Evolutionary conservation across 495 filamentous ascomycete species (phyloP), one percentile per base, ranked within the genome.

Genomic region (Trypethelium eluteriae): DNA sequence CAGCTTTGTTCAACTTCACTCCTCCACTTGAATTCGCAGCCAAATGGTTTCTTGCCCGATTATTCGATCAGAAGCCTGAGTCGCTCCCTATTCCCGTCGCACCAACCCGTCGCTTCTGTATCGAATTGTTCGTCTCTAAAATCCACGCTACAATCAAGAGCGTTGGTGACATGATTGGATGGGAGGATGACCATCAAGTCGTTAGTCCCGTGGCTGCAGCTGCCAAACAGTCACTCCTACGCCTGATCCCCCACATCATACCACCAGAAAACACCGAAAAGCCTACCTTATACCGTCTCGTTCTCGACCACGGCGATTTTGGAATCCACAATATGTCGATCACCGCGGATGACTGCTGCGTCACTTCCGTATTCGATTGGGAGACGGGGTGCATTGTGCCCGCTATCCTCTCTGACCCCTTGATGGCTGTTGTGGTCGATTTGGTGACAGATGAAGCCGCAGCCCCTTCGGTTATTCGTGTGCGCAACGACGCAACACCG

Each of bases 251-350:
- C 32, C 50, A 73, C 64, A 73, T 77, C 25, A 67, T 76, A 32
- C 49, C 49, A 14, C 75, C 74, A 56, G 39, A 25, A 66, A 69
- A 71, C 39, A 65, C 59, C 69, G 68, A 73, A 11, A n/a, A 67
- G 39, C 56, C 44, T 44, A 68, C 62, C 67, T 62, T 77, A 16
- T 76, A 76, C 64, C 73, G 73, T 50, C 66, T 76, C 36, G 75
- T 78, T 66, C 62, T 78, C 62, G 75, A 78, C 7, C 71, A 76
- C 64, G 74, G 74, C 65, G 76, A 77, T 69, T 78, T 76, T 53
- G 76, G 73, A 38, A 73, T 77, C 41, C 70, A 77, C 65, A 78
- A 78, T 65, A 77, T 74, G 65, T 68, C 70, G 9, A 72, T 75
- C 50, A 68, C 70, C 50, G 69, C 67, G 62, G 68, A 75, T 69